Evolutionary conservation across 768 basidiomycete genomes (phyloP).

Genomic region (Naganishia vaughanmartiniae): DNA sequence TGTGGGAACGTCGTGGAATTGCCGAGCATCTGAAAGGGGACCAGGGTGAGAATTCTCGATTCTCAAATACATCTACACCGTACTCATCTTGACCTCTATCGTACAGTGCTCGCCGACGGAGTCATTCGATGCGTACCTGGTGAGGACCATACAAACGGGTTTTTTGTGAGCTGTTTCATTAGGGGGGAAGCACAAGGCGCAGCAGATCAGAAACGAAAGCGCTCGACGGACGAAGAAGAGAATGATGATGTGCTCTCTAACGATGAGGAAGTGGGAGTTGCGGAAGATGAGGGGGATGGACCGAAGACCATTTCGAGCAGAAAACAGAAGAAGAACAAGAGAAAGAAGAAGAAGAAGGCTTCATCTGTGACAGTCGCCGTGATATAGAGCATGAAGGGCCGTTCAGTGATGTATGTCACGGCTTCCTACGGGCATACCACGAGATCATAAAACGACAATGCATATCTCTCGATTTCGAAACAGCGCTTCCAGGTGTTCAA

Average conservation of each 20-base stretch:
- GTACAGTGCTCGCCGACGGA: slow-evolving; percentile 57
- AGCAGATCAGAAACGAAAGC: background rate
- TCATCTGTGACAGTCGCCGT: background rate
- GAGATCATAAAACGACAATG: no score
- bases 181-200: slow-evolving; percentile 15
- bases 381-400: background rate
- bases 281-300: background rate
- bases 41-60: slow-evolving; percentile 55
- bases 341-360: slow-evolving; percentile 31
- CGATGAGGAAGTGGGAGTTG: slow-evolving; percentile 10
- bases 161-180: slow-evolving; percentile 96
- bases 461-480: no score
- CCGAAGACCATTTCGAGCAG: background rate
- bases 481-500: no score
- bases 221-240: slow-evolving; percentile 17
- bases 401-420: background rate
- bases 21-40: slow-evolving; percentile 61
- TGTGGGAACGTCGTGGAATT: slow-evolving; percentile 78
- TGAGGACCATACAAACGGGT: slow-evolving; percentile 88
- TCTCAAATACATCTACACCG: background rate
- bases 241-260: background rate
- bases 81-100: background rate
- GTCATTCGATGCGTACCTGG: slow-evolving; percentile 50
- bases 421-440: background rate
- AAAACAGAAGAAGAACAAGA: slow-evolving; percentile 22